These are phyloP conservation scores for Backusella liffmaniae DNA, from an alignment of 192 early-diverging fungal species.

Conservation along the genomic window DNA sequence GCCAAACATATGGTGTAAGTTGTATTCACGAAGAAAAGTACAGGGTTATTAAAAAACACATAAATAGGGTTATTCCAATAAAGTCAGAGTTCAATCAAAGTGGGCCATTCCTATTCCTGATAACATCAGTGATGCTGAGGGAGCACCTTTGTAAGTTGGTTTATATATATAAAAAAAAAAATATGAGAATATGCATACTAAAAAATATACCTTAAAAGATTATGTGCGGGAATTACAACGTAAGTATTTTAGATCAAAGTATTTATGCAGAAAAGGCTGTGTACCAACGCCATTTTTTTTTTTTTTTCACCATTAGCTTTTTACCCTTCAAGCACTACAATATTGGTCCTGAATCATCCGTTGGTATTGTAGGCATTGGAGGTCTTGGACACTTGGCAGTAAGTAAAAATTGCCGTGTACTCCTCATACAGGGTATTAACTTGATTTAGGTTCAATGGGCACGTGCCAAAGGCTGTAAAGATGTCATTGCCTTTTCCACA, in stretches of 20 bases:
- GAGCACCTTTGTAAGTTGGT: conserved; percentile 59
- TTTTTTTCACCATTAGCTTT: conserved; percentile 28
- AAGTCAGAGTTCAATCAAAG: conserved; percentile 52
- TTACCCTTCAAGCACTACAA: conserved; percentile 47
- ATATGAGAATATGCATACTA: not conserved
- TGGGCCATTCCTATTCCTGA: conserved; percentile 65
- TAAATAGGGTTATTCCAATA: conserved; percentile 54
- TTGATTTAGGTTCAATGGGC: conserved; percentile 56
- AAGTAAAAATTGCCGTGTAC: not conserved
- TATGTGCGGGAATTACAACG: conserved; percentile 83
- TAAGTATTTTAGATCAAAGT: not conserved
- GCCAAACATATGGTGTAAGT: conserved; percentile 45
- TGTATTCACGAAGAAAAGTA: not conserved
- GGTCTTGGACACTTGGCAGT: conserved; percentile 65
- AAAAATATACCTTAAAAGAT: conserved; percentile 7
- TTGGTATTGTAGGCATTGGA: conserved; percentile 67
- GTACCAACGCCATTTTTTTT: conserved; percentile 18
- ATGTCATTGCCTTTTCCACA: conserved; percentile 58
- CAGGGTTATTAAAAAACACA: not conserved
- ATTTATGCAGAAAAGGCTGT: not conserved
- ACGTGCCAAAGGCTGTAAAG: conserved; percentile 41
- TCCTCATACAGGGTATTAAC: not conserved
- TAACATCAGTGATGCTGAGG: conserved; percentile 47
- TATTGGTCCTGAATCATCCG: conserved; percentile 40
- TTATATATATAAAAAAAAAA: not conserved